phyloP scores from a whole-genome alignment of 495 filamentous ascomycete species.

The Hyaloscypha bicolor region DNA sequence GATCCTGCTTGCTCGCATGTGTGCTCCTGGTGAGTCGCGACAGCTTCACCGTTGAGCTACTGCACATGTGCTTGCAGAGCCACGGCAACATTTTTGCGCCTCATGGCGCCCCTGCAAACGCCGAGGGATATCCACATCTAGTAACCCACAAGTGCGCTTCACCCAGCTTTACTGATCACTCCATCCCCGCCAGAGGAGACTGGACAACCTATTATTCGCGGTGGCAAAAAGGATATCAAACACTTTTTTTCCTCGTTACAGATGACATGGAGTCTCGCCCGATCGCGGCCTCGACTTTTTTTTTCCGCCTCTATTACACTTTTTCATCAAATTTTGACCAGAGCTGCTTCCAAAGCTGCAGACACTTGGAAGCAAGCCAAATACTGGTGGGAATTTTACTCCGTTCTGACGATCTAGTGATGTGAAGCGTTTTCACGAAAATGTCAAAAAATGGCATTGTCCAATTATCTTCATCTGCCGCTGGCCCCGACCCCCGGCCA shows the following conservation, averaged over 20 bases:
- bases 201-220: not conserved
- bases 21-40: too few relatives aligned
- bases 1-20: not conserved
- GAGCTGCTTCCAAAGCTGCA: not conserved
- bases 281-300: not conserved
- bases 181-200: not conserved
- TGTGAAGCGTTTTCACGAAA: not conserved
- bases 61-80: not conserved
- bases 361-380: not conserved
- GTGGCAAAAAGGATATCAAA: not conserved
- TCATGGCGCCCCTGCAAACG: not conserved
- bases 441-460: not conserved
- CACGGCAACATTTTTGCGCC: not conserved
- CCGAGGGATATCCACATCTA: not conserved
- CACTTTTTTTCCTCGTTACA: constrained; percentile 2
- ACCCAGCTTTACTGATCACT: not conserved
- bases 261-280: not conserved
- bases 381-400: not conserved
- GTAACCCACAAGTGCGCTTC: not conserved
- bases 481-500: not conserved
- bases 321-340: not conserved
- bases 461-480: not conserved
- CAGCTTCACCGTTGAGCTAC: constrained; percentile 1
- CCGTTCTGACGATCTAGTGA: too few relatives aligned
- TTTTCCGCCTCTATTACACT: not conserved